These are phyloP conservation scores for Vigna unguiculata DNA, from an alignment of 306 rosid species.

Conservation along the genomic window DNA sequence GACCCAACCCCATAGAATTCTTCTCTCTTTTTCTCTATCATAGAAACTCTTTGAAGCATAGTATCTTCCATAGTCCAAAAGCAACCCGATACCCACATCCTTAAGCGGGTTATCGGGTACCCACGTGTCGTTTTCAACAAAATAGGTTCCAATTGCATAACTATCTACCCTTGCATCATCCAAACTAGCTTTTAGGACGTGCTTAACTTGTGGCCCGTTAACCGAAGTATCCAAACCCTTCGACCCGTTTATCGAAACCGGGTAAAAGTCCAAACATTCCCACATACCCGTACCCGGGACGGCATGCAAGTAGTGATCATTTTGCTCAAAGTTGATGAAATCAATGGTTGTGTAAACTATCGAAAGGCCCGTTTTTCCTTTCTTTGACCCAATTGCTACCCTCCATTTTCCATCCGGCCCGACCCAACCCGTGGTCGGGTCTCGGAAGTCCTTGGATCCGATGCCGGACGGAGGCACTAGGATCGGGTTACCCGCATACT, in stretches of 20 bases:
- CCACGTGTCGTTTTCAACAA: slow-evolving; percentile 68
- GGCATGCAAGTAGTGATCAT: slow-evolving; percentile 51
- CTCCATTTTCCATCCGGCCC: slow-evolving; percentile 79
- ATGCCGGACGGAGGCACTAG: slow-evolving; percentile 67
- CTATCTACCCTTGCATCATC: slow-evolving; percentile 65
- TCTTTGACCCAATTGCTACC: slow-evolving; percentile 60
- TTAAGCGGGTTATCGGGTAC: slow-evolving; percentile 72
- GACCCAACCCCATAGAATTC: slow-evolving; percentile 79
- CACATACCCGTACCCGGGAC: slow-evolving; percentile 91
- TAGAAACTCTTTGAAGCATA: slow-evolving; percentile 84
- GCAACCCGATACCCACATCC: slow-evolving; percentile 81
- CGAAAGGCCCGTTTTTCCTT: slow-evolving; percentile 48
- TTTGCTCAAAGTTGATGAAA: slow-evolving; percentile 52
- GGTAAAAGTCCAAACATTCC: slow-evolving; percentile 89
- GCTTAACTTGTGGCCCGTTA: slow-evolving; percentile 60
- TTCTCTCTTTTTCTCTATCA: slow-evolving; percentile 65
- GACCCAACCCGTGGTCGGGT: slow-evolving; percentile 75
- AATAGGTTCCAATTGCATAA: slow-evolving; percentile 80
- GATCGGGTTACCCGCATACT: slow-evolving; percentile 69
- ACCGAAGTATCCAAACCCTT: slow-evolving; percentile 70
- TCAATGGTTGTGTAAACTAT: slow-evolving; percentile 61
- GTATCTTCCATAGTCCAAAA: slow-evolving; percentile 74
- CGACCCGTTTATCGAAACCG: slow-evolving; percentile 59
- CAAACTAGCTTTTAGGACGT: slow-evolving; percentile 77
- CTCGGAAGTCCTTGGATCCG: slow-evolving; percentile 59